Evolutionary conservation across 2,329 filamentous ascomycete species (phyloP), one percentile per base, ranked within the genome.

Genomic region (Fusarium goolgardi): DNA sequence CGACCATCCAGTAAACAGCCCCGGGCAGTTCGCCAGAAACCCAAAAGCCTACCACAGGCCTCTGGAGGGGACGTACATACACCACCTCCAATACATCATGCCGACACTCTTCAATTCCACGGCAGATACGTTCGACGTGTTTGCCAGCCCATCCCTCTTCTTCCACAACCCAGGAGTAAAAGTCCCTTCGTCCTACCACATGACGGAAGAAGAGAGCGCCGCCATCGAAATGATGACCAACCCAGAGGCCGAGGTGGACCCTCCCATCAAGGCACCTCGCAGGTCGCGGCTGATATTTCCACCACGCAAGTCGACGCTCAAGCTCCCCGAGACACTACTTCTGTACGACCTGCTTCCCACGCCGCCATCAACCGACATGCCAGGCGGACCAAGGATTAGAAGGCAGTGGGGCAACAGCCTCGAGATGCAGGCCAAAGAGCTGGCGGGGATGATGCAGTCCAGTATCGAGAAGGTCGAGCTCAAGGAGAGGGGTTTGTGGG

Each of bases 61-160:
- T 3, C 63, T 63, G 10, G 76, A 77, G 27, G 77, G 78, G 13
- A 77, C 80, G 3, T 75, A 79, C 53, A 72, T 84, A 31, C 73
- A 78, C 16, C 59, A 75, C 39, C 63, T 86, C 27, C 75, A 79
- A 39, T 66, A 76, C 9, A 75, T 77, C 32, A 63, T 81, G 29
- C 74, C 78, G 0, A 63, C 59, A 6, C 78, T 88, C n/a, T 90
- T 90, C 71, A 65, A 68, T 12, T 70, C 66, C 0, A 86, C 87
- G 0, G 73, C 73, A 1, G 76, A 84, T 59, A 74, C 88, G 31
- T 89, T 90, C 63, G 88, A 90, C 67, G 76, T 84, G 1, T 90
- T 90, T 73, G 86, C 82, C 7, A 88, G 86, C 60, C 82, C 88
- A 1, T 80, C 81, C 52, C 79, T 90, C 2, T 85, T 90, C 71